Evolutionary conservation across 2,329 filamentous ascomycete species (phyloP).

Genomic region (Helotiales sp.): DNA sequence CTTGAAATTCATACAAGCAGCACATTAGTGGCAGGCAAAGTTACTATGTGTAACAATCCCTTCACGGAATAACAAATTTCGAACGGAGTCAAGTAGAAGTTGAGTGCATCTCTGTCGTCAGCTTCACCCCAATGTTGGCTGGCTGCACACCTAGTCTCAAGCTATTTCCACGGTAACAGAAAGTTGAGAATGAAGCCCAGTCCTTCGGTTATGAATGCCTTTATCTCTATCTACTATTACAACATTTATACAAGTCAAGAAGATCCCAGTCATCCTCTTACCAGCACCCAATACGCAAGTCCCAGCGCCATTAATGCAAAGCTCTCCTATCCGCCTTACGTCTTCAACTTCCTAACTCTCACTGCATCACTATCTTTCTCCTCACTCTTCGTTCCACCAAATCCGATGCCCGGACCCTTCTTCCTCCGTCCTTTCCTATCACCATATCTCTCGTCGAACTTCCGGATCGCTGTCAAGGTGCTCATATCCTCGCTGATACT

Average conservation of each 20-base stretch:
- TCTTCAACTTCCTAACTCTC: conserved; percentile 33
- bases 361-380: conserved; percentile 35
- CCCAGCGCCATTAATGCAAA: not conserved
- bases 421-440: conserved; percentile 71
- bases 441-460: conserved; percentile 95
- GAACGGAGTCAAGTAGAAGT: too few species aligned
- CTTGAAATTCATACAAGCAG: too few species aligned
- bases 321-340: conserved; percentile 3
- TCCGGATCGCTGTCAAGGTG: conserved; percentile 79
- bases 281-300: not conserved
- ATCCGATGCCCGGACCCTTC: conserved; percentile 57
- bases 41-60: too few species aligned
- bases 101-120: too few species aligned
- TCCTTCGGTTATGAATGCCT: not conserved
- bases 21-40: too few species aligned
- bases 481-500: conserved; percentile 95
- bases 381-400: conserved; percentile 41
- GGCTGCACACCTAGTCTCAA: too few species aligned
- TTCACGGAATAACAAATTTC: too few species aligned
- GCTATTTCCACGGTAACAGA: too few species aligned
- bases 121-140: too few species aligned
- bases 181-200: too few species aligned
- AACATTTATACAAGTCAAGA: conserved; percentile 14
- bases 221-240: conserved; percentile 16
- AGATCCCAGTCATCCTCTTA: not conserved